Conservation (phyloP, 371 early-diverging fungal species). For the Mortierella sp. region DNA sequence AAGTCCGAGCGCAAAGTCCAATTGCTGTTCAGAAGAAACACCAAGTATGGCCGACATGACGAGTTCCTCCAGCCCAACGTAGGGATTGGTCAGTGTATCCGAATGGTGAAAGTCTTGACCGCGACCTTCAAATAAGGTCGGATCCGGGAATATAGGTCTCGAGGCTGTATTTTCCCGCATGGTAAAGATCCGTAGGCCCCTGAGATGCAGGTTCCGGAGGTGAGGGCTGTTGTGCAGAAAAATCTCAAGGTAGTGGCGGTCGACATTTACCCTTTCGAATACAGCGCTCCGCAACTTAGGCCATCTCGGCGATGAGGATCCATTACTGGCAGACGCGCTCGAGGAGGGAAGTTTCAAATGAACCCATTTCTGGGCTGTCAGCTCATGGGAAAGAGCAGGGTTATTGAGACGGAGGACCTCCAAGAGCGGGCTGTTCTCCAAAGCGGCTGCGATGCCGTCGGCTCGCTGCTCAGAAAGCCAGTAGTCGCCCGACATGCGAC, state of each 20-base stretch:
- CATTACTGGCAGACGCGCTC: background rate
- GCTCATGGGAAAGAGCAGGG: background rate
- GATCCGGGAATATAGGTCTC: background rate
- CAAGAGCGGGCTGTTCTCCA: conserved; percentile 17
- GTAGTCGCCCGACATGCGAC: conserved; percentile 4
- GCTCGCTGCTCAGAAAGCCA: background rate
- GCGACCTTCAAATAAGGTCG: background rate
- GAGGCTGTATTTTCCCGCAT: background rate
- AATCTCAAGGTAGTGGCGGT: background rate
- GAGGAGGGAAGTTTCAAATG: background rate
- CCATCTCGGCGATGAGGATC: background rate
- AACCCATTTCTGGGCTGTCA: background rate
- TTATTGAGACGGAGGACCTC: background rate
- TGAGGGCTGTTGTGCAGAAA: background rate
- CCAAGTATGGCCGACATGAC: background rate
- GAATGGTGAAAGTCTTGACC: background rate
- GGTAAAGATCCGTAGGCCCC: background rate
- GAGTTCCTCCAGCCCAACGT: background rate
- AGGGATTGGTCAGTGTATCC: background rate
- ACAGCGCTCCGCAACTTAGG: background rate
- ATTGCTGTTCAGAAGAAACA: background rate
- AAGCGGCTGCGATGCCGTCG: background rate
- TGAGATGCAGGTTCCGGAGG: background rate
- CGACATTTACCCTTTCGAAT: background rate
- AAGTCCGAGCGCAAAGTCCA: background rate